Conservation (phyloP, 495 filamentous ascomycete genomes). For the Collariella sp. region DNA sequence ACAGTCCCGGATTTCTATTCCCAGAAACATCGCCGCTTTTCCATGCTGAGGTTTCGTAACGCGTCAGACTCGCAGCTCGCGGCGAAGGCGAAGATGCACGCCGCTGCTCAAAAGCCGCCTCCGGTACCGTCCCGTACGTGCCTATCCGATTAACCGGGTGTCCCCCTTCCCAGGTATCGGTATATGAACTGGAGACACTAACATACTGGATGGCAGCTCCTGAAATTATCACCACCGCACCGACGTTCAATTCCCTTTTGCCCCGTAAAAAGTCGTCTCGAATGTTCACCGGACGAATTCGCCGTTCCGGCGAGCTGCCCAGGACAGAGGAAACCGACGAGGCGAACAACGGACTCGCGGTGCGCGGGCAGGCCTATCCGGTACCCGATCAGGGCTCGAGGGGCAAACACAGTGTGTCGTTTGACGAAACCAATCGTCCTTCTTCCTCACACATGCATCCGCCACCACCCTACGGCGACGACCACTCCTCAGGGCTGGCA, state of each 20-base stretch:
- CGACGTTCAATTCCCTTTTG: conserved; percentile 54
- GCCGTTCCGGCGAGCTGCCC: conserved; percentile 36
- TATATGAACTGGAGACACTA: conserved; percentile 9
- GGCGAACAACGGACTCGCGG: conserved; percentile 10
- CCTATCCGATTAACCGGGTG: conserved; percentile 10
- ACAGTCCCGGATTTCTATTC: conserved; percentile 41
- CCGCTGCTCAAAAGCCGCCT: conserved; percentile 49
- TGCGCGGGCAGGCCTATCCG: conserved; percentile 32
- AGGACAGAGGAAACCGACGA: conserved; percentile 28
- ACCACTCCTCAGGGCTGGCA: conserved; percentile 56
- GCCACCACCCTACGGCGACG: conserved; percentile 56
- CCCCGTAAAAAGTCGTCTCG: conserved; percentile 46
- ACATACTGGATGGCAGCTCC: conserved; percentile 50
- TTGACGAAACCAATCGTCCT: conserved; percentile 60
- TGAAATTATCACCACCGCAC: conserved; percentile 87
- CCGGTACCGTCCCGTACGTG: conserved; percentile 64
- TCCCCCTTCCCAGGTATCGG: background rate
- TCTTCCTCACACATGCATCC: conserved; percentile 38
- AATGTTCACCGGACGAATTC: conserved; percentile 39
- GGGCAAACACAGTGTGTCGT: conserved; percentile 44
- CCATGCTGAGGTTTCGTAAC: conserved; percentile 83
- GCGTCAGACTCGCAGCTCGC: conserved; percentile 90
- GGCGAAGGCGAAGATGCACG: conserved; percentile 65
- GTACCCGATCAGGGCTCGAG: conserved; percentile 35
- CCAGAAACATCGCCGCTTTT: conserved; percentile 63